These are phyloP conservation scores for Lepidium aucheri DNA, from an alignment of 345 rosid genomes.

Conservation along the genomic window DNA sequence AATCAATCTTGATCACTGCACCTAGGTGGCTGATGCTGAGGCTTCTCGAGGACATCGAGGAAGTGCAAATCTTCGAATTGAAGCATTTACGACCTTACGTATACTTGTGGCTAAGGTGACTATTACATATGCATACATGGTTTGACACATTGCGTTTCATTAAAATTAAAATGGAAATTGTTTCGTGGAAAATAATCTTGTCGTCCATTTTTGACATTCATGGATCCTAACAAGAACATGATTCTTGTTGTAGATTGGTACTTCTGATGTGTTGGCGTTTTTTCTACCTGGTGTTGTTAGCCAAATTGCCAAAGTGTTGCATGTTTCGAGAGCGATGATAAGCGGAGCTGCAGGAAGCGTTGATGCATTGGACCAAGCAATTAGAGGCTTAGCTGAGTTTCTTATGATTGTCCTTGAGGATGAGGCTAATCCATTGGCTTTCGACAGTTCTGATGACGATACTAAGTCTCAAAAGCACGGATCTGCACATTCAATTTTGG, in stretches of 20 bases:
- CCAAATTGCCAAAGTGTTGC: conserved; percentile 74
- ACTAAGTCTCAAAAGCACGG: conserved; percentile 25
- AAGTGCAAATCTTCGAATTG: conserved; percentile 65
- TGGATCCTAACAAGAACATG: neutral
- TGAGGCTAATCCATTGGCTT: conserved; percentile 47
- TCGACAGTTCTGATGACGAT: conserved; percentile 24
- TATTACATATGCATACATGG: neutral
- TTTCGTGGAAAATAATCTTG: neutral
- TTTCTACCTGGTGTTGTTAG: conserved; percentile 93
- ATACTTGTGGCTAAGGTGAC: conserved; percentile 83
- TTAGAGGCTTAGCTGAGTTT: conserved; percentile 83
- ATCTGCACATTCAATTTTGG: conserved; percentile 45
- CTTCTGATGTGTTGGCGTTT: conserved; percentile 86
- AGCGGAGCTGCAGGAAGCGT: conserved; percentile 94
- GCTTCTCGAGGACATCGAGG: conserved; percentile 79
- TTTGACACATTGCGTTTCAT: neutral
- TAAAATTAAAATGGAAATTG: neutral
- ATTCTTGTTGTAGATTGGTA: conserved; percentile 56
- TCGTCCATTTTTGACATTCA: neutral
- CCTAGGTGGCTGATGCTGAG: conserved; percentile 83
- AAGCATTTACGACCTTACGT: conserved; percentile 69
- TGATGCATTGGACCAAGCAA: conserved; percentile 74
- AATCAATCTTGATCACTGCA: conserved; percentile 22
- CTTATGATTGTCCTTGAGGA: conserved; percentile 81
- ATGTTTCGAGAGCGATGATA: conserved; percentile 61